Conservation (phyloP, 1,284 basidiomycete species). For the Apiotrichum montevideense region DNA sequence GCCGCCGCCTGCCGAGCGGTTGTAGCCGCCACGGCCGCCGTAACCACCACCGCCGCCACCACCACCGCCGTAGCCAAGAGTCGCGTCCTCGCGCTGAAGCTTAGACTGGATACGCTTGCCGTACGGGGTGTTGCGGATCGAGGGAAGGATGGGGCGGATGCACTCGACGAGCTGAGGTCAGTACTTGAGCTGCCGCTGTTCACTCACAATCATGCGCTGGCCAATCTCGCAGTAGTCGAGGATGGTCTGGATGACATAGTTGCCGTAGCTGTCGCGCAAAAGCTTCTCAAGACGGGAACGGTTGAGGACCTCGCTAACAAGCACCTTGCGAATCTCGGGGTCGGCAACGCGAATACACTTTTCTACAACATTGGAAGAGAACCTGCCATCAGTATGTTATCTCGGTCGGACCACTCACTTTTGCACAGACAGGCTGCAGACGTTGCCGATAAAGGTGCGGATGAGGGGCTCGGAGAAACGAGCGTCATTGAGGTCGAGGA, state of each 20-base stretch:
- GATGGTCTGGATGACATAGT: slow-evolving; percentile 92
- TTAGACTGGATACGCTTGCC: slow-evolving; percentile 98
- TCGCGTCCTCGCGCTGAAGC: slow-evolving; percentile 82
- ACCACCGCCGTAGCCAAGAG: slow-evolving; percentile 52
- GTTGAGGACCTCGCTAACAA: slow-evolving; percentile 94
- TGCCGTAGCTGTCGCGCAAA: slow-evolving; percentile 86
- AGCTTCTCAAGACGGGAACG: slow-evolving; percentile 92
- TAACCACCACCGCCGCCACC: slow-evolving; percentile 31
- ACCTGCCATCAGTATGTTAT: slow-evolving; percentile 14
- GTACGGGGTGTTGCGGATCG: slow-evolving; percentile 95
- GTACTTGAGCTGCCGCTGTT: slow-evolving; percentile 38
- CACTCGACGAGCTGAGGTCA: slow-evolving; percentile 68
- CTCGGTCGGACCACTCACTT: slow-evolving; percentile 88
- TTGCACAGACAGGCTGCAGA: slow-evolving; percentile 94
- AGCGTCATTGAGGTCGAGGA: slow-evolving; percentile 95
- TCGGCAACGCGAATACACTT: slow-evolving; percentile 97
- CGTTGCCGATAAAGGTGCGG: slow-evolving; percentile 94
- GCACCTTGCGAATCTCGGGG: slow-evolving; percentile 83
- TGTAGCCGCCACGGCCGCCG: slow-evolving; percentile 43
- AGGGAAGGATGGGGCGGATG: slow-evolving; percentile 89
- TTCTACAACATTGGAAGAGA: slow-evolving; percentile 38
- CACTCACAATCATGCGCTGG: slow-evolving; percentile 60
- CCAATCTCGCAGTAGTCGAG: slow-evolving; percentile 87
- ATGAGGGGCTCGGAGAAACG: slow-evolving; percentile 97
- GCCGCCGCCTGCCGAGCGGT: slow-evolving; percentile 9